phyloP scores from a whole-genome alignment of 352 stramenopile genomes.

The Sclerospora graminicola region DNA sequence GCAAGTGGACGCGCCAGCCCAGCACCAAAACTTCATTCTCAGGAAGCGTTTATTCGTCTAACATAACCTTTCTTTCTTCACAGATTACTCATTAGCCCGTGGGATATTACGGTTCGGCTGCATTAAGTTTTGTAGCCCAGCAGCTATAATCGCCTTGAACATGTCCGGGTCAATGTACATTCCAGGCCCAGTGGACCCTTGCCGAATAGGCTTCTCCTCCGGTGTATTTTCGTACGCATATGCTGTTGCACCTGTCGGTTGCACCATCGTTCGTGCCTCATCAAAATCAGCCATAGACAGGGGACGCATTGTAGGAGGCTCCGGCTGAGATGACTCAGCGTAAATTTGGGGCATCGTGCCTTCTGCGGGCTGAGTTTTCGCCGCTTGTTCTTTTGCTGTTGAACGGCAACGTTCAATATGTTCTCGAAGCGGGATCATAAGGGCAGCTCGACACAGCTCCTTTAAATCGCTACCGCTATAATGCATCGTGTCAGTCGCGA shows the following conservation, averaged over 20 bases:
- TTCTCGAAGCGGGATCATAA: slow-evolving; percentile 83
- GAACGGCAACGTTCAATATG: slow-evolving; percentile 60
- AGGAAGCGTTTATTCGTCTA: slow-evolving; percentile 61
- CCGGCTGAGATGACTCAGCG: slow-evolving; percentile 16
- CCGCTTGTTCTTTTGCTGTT: slow-evolving; percentile 27
- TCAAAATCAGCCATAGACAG: slow-evolving; percentile 79
- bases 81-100: slow-evolving; percentile 20
- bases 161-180: slow-evolving; percentile 71
- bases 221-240: slow-evolving; percentile 74
- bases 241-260: slow-evolving; percentile 65
- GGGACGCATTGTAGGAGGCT: slow-evolving; percentile 42
- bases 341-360: slow-evolving; percentile 23
- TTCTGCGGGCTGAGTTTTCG: slow-evolving; percentile 15
- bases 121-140: slow-evolving; percentile 80
- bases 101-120: slow-evolving; percentile 25
- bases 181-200: slow-evolving; percentile 11
- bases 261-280: slow-evolving; percentile 77
- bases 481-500: slow-evolving; percentile 81
- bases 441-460: slow-evolving; percentile 75
- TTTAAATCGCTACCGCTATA: slow-evolving; percentile 96
- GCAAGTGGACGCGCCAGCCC: slow-evolving; percentile 28
- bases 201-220: slow-evolving; percentile 14
- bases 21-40: slow-evolving; percentile 31
- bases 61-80: slow-evolving; percentile 15
- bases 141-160: slow-evolving; percentile 75